Conservation (phyloP, 1,284 basidiomycete genomes). For the Fistulinella cinereoalba region DNA sequence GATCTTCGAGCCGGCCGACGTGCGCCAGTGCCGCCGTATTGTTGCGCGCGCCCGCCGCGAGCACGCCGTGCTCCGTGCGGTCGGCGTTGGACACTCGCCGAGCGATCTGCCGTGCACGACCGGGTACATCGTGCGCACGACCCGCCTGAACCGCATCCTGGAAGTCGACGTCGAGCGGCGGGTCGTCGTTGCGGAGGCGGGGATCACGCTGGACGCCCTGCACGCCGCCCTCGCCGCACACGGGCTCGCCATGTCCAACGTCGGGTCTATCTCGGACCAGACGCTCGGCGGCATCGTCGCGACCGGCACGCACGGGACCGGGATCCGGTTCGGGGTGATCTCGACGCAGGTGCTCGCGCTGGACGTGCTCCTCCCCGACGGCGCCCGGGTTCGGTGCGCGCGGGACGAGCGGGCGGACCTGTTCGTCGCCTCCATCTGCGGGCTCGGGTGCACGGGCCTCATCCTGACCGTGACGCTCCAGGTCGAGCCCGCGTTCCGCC, state of each 20-base stretch:
- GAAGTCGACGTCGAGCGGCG: conserved; percentile 74
- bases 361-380: conserved; percentile 72
- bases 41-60: conserved; percentile 83
- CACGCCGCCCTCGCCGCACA: conserved; percentile 67
- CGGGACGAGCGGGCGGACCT: conserved; percentile 66
- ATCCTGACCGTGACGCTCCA: conserved; percentile 78
- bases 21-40: conserved; percentile 72
- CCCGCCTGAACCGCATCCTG: conserved; percentile 64
- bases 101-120: conserved; percentile 88
- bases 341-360: conserved; percentile 81
- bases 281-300: conserved; percentile 92
- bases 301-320: conserved; percentile 94
- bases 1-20: conserved; percentile 77
- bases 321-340: conserved; percentile 78
- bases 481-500: conserved; percentile 80
- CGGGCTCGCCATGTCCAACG: conserved; percentile 83
- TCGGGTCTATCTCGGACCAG: conserved; percentile 97
- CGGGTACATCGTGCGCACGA: conserved; percentile 80
- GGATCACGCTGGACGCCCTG: conserved; percentile 75
- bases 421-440: conserved; percentile 91
- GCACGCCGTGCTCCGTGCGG: conserved; percentile 71
- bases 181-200: conserved; percentile 72
- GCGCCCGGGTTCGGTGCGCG: conserved; percentile 67
- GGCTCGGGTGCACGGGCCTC: conserved; percentile 90
- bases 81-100: conserved; percentile 91